phyloP scores from a whole-genome alignment of 768 basidiomycete genomes.

The Tulasnella sp. region DNA sequence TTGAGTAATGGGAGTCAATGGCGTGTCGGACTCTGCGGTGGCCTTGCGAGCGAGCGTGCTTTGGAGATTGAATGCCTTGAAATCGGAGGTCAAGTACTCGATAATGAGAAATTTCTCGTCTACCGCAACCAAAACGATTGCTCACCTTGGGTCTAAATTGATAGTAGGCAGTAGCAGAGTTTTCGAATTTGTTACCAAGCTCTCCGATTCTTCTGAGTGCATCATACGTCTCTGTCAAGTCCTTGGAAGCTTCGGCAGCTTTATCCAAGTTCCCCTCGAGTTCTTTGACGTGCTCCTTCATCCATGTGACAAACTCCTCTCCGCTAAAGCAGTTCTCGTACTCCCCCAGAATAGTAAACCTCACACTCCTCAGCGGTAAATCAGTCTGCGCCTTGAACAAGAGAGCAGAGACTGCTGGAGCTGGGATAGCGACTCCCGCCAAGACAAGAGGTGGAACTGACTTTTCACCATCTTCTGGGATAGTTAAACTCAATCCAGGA shows the following conservation, averaged over 20 bases:
- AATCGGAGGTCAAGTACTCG: not conserved
- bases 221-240: slow-evolving; percentile 48
- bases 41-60: not conserved
- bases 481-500: slow-evolving; percentile 28
- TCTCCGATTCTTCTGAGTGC: slow-evolving; percentile 65
- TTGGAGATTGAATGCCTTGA: slow-evolving; percentile 46
- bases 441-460: slow-evolving; percentile 41
- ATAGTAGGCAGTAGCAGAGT: slow-evolving; percentile 65
- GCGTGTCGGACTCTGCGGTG: not conserved
- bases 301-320: slow-evolving; percentile 78
- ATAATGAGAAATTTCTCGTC: not conserved
- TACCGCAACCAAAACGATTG: not conserved
- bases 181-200: slow-evolving; percentile 53
- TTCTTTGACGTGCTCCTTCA: slow-evolving; percentile 61
- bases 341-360: slow-evolving; percentile 70
- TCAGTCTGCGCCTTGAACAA: slow-evolving; percentile 59
- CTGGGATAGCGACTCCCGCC: slow-evolving; percentile 58
- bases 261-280: slow-evolving; percentile 66
- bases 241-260: slow-evolving; percentile 60
- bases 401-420: slow-evolving; percentile 51
- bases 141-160: slow-evolving; percentile 71
- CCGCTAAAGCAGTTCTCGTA: slow-evolving; percentile 79
- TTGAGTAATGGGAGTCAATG: slow-evolving; percentile 30
- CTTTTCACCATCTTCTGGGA: slow-evolving; percentile 23
- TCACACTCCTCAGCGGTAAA: slow-evolving; percentile 55